Evolutionary conservation across 371 early-diverging fungal genomes (phyloP), one percentile per base, ranked within the genome.

Genomic region (Mortierella sp.): DNA sequence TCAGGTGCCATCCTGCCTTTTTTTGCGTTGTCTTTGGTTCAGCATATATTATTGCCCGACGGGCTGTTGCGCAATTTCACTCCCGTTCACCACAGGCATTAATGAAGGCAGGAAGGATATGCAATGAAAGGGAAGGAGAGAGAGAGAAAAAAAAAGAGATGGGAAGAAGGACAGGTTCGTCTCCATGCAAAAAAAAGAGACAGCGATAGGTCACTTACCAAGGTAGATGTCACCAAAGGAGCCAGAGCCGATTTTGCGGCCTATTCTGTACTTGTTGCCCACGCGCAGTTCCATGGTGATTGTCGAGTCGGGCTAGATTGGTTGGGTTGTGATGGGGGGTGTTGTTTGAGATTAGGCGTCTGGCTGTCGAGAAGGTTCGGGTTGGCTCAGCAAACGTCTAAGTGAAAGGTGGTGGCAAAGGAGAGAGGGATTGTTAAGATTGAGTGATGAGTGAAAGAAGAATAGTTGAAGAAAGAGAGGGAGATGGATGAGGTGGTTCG

Each of bases 151-250:
- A 10, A 8, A 55, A 24, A 69, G n/a, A 10, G 67, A 48, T 41
- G 45, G 14, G 24, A 37, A 39, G 6, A 26, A 31, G n/a, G n/a
- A n/a, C n/a, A n/a, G n/a, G n/a, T n/a, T n/a, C n/a, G n/a, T n/a
- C n/a, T n/a, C n/a, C n/a, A n/a, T n/a, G n/a, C n/a, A n/a, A n/a
- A n/a, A n/a, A n/a, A n/a, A n/a, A n/a, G 50, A 48, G 47, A 26
- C 41, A 53, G 26, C 39, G 50, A 29, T 19, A 74, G 53, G 13
- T 58, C 47, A 58, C 87, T 82, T 90, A 95, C 97, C 98, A 65
- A 98, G 93, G 88, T 97, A 99, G 80, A 99, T 99, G 85, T 99
- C 99, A 55, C 99, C 99, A 93, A 99, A 99, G 31, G 98, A 96
- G 73, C 99, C 99, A 50, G 96, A 94, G 61, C 99, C 99, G 86